Base-by-base conservation (phyloP, 2,329 filamentous ascomycete species). In the Colletotrichum somersetense region DNA sequence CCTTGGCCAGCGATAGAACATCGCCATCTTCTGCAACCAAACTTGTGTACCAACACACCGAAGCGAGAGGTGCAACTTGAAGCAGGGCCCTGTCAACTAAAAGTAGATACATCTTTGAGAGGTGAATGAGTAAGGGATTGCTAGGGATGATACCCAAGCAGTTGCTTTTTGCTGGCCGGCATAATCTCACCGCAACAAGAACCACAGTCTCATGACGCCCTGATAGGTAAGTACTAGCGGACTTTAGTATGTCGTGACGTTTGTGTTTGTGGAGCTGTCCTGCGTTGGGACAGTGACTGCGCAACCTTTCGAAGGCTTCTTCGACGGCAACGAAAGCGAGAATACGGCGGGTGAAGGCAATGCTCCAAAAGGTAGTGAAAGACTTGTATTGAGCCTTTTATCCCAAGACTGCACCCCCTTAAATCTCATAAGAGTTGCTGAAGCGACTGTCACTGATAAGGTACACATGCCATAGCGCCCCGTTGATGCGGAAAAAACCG, bases 371-470 rank as follows among this genome's bases (percentile, higher is more conserved):
- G 11, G 23, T 18, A 1, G 1, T 11, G 1, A n/a, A 57, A 40
- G 33, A 10, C 7, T 26, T 23, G 2, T 26, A n/a, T 33, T 46
- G 26, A n/a, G 20, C 5, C 57, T n/a, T 10, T 2, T 30, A 30
- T 30, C 30, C 8, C 11, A 23, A 42, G 46, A n/a, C 7, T 26
- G 6, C 16, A 23, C 20, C 23, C 12, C 23, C 61, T 55, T 50
- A 44, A 33, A 18, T 11, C 1, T 0, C 20, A 18, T 30, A 40
- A 38, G 6, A 5, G 20, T 57, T 20, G n/a, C 40, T 57, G 14
- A 50, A 72, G 46, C 59, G 70, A 72, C 70, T 61, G 70, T 69
- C 16, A 50, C 58, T 72, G 66, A 59, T 57, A n/a, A 48, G 46
- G 46, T 48, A 48, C 12, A n/a, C 23, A 10, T 46, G 8, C 46